Evolutionary conservation across 495 filamentous ascomycete genomes (phyloP), one percentile per base, ranked within the genome.

Genomic region (Penicillium cinerascens): DNA sequence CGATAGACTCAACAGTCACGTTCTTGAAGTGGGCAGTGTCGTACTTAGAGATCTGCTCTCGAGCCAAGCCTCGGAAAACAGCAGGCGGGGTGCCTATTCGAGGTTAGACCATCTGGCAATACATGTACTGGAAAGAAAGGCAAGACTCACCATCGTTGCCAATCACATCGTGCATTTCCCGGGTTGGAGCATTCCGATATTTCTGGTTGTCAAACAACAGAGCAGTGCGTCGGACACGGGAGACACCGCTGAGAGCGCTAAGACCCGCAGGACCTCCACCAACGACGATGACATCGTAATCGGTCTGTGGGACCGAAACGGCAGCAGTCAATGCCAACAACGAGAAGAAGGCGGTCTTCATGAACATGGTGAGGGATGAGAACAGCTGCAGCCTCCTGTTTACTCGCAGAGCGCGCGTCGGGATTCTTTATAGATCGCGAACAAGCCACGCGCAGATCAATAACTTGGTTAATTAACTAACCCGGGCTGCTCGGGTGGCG

Each of bases 141-240:
- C 5, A 1, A 15, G 1, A 11, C 26, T 43, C 59, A 82, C 80
- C 79, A 50, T 83, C 81, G 54, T 77, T 80, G 5, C 78, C 79
- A 35, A 82, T 71, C 5, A 82, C 78, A 55, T 83, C 80, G 62
- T 84, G 81, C 78, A 81, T 78, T 39, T 79, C 71, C 21, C 77
- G 60, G 0, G 79, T 81, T 3, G 72, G 65, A n/a, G 49, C 72
- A 59, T 83, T 83, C 48, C 80, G 78, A 50, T 84, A 84, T 16
- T 75, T 66, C 29, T 74, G 71, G 29, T 75, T 79, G 59, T 84
- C 81, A 55, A 82, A 78, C 44, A 84, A 51, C 16, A 79, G 65
- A 5, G 77, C 72, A 18, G 67, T 76, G 5, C 81, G 67, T 5
- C 74, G 71, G 11, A 82, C 80, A 6, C 81, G 74, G 8, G 75